These are phyloP conservation scores for Calocybe cyanea DNA, from an alignment of 768 basidiomycete species.

Conservation along the genomic window DNA sequence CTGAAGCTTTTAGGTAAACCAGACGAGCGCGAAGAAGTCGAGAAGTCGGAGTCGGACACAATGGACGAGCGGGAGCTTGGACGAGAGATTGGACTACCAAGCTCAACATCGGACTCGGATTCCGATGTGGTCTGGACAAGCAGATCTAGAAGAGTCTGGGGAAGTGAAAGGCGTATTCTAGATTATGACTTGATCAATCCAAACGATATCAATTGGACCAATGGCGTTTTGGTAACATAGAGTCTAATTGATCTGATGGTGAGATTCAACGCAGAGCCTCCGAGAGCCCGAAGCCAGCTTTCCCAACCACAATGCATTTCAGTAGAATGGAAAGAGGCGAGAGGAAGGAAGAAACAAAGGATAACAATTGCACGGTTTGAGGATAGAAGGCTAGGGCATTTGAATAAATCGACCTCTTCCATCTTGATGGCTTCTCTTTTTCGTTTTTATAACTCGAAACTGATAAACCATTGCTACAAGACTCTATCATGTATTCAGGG, in stretches of 20 bases:
- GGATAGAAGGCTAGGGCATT: constrained; percentile 20
- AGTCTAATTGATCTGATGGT: constrained; percentile 25
- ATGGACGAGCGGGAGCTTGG: constrained; percentile 38
- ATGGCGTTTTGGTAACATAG: constrained; percentile 23
- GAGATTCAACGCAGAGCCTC: constrained; percentile 27
- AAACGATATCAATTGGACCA: constrained; percentile 22
- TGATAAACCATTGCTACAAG: too few species aligned
- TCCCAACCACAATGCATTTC: constrained; percentile 33
- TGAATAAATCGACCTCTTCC: too few species aligned
- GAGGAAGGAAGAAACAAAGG: constrained; percentile 21
- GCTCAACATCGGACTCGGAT: constrained; percentile 18
- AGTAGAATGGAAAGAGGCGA: constrained; percentile 33
- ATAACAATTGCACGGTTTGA: constrained; percentile 15
- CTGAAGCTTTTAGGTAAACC: constrained; percentile 26
- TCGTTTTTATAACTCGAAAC: too few species aligned
- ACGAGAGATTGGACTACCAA: constrained; percentile 27
- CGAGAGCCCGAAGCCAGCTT: constrained; percentile 32
- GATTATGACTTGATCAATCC: constrained; percentile 16
- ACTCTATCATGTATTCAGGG: too few species aligned
- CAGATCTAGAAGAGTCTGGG: background rate
- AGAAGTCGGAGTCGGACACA: constrained; percentile 22
- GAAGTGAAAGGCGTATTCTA: constrained; percentile 1
- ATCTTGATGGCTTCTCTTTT: too few species aligned
- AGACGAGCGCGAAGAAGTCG: constrained; percentile 25
- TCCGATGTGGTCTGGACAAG: constrained; percentile 14